Evolutionary conservation across 176 grass and related monocot genomes (phyloP).

Genomic region (Musa troglodytarum): DNA sequence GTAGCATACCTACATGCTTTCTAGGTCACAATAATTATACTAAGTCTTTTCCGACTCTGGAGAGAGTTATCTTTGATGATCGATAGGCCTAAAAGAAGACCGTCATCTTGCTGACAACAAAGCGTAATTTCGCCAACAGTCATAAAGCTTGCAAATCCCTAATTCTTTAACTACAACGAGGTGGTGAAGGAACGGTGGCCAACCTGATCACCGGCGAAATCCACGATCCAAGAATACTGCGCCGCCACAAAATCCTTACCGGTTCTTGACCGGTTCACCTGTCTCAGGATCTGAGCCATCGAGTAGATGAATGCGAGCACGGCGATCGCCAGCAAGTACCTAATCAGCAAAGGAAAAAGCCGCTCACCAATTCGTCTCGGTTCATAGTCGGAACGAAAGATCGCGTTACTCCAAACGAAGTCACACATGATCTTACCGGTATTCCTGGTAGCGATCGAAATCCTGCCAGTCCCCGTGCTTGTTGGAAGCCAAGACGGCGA

Average conservation of each 20-base stretch:
- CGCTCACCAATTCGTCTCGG: background rate
- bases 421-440: slow-evolving; percentile 29
- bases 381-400: no score
- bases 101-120: background rate
- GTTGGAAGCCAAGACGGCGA: slow-evolving; percentile 70
- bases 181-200: slow-evolving; percentile 12
- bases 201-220: slow-evolving; percentile 78
- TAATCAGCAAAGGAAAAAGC: slow-evolving; percentile 3
- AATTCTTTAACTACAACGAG: background rate
- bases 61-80: no score
- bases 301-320: slow-evolving; percentile 53
- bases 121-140: background rate
- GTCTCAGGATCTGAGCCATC: slow-evolving; percentile 44
- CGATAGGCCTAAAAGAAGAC: background rate
- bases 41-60: no score
- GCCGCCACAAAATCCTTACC: slow-evolving; percentile 28
- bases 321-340: slow-evolving; percentile 59
- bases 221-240: slow-evolving; percentile 24
- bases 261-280: slow-evolving; percentile 26
- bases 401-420: background rate
- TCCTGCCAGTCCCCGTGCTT: slow-evolving; percentile 74
- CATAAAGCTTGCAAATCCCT: background rate
- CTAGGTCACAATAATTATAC: background rate
- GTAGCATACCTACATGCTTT: background rate
- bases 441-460: slow-evolving; percentile 78